Conservation (phyloP, 2,329 filamentous ascomycete genomes). For the Cercospora citrullina region DNA sequence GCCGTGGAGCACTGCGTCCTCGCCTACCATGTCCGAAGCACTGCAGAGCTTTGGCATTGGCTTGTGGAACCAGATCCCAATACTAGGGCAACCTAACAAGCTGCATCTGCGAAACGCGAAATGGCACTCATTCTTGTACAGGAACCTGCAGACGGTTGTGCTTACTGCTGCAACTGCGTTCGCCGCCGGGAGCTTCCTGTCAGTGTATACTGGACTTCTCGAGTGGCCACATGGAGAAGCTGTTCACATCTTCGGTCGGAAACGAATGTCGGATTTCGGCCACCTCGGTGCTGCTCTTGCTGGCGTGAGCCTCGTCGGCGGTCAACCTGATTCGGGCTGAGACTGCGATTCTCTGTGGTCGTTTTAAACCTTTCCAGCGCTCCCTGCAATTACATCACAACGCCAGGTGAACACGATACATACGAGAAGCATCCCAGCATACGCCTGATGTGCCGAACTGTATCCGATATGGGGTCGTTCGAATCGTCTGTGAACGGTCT, state of each 20-base stretch:
- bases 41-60: constrained; percentile 18
- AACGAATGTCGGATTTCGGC: constrained; percentile 38
- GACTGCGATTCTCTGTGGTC: background rate
- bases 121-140: constrained; percentile 22
- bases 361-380: background rate
- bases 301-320: constrained; percentile 31
- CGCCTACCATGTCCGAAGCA: constrained; percentile 15
- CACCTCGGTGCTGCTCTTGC: constrained; percentile 39
- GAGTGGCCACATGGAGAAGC: constrained; percentile 39
- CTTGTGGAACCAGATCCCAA: constrained; percentile 29
- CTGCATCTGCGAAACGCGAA: constrained; percentile 23
- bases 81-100: constrained; percentile 20
- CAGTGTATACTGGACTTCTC: constrained; percentile 29
- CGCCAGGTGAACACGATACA: background rate
- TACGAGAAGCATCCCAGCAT: background rate
- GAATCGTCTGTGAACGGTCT: background rate
- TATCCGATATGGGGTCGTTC: background rate
- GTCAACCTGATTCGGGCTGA: constrained; percentile 17
- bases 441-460: background rate
- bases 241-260: constrained; percentile 39
- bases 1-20: constrained; percentile 29
- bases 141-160: constrained; percentile 28
- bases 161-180: constrained; percentile 24
- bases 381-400: constrained; percentile 1
- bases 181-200: constrained; percentile 24